phyloP scores from a whole-genome alignment of 2,329 filamentous ascomycete genomes.

The Paecilomyces fulvus region DNA sequence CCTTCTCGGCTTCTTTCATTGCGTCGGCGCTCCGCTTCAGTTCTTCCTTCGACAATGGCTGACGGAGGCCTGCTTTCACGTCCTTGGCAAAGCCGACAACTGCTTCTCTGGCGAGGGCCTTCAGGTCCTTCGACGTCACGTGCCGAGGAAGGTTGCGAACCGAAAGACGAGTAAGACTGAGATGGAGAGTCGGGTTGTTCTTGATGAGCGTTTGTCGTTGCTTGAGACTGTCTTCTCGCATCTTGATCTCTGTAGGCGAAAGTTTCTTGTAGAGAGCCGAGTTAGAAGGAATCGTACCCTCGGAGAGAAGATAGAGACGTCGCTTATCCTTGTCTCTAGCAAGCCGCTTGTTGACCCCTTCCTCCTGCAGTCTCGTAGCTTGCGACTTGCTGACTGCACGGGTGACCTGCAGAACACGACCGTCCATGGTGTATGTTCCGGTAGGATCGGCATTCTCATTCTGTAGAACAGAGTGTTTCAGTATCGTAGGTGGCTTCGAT shows the following conservation, averaged over 20 bases:
- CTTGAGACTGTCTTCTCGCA: conserved; percentile 77
- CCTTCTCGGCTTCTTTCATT: conserved; percentile 70
- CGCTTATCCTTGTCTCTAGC: conserved; percentile 79
- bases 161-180: conserved; percentile 83
- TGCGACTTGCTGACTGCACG: conserved; percentile 78
- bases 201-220: conserved; percentile 88
- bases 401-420: conserved; percentile 74
- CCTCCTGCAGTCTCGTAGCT: conserved; percentile 65
- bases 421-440: conserved; percentile 83
- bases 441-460: conserved; percentile 73
- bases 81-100: conserved; percentile 90
- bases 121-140: conserved; percentile 77
- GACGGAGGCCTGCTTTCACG: conserved; percentile 66
- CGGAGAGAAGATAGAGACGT: conserved; percentile 74
- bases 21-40: conserved; percentile 68
- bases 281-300: conserved; percentile 72
- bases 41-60: conserved; percentile 84
- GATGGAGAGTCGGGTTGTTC: conserved; percentile 77
- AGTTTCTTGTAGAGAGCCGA: conserved; percentile 71
- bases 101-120: conserved; percentile 82
- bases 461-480: conserved; percentile 76
- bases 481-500: conserved; percentile 33
- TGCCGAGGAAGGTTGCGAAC: conserved; percentile 83
- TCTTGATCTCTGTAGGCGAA: conserved; percentile 69
- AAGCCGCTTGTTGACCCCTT: conserved; percentile 54